Evolutionary conservation across 2,329 filamentous ascomycete species (phyloP).

Genomic region (Monilinia polystroma): DNA sequence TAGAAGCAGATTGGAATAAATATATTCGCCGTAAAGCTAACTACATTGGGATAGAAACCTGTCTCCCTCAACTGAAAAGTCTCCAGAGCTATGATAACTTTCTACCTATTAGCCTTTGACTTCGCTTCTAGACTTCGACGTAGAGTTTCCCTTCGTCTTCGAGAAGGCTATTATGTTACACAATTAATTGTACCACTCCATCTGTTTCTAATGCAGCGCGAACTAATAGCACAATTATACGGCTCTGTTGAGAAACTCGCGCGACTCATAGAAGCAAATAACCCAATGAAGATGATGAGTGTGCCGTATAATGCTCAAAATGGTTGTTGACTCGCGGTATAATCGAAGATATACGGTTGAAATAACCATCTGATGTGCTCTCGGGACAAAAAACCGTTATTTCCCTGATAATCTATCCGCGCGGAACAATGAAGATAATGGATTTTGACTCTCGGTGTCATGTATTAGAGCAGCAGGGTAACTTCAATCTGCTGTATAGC

Average conservation of each 20-base stretch:
- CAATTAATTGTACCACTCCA: neutral
- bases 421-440: neutral
- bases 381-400: no score
- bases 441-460: no score
- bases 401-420: neutral
- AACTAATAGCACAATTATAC: neutral
- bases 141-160: neutral
- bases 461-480: neutral
- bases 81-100: neutral
- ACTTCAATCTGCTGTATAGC: no score
- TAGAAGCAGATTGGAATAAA: neutral
- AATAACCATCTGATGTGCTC: neutral
- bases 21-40: neutral
- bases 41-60: rapidly evolving
- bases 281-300: neutral
- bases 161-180: neutral
- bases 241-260: neutral
- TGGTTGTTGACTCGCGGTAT: neutral
- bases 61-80: rapidly evolving
- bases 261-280: neutral
- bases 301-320: neutral
- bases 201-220: neutral
- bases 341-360: neutral
- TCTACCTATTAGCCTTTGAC: neutral
- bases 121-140: neutral